Percentiles rank a stretch among this genome's conserved stretches.
Evolutionary conservation across 768 basidiomycete species (phyloP).

Genomic region (Suillus spraguei): DNA sequence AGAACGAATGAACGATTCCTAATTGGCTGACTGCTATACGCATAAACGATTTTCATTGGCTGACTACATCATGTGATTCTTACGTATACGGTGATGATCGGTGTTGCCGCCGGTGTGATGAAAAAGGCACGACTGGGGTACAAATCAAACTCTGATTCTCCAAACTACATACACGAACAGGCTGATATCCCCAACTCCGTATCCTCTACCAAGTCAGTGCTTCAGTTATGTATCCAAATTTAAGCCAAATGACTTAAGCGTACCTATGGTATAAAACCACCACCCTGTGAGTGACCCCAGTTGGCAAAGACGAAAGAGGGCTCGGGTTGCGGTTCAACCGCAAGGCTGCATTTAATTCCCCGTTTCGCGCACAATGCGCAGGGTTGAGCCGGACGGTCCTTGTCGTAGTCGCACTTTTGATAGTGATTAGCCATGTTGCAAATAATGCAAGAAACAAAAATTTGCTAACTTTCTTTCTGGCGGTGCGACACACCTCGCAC

Average conservation of each 20-base stretch:
- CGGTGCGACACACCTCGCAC: constrained; percentile 1
- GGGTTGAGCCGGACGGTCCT: constrained; percentile 15
- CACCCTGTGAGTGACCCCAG: not conserved
- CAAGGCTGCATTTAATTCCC: constrained; percentile 17
- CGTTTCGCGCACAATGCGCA: constrained; percentile 26
- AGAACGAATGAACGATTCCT: not conserved
- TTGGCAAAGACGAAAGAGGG: not conserved
- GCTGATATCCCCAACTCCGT: not conserved
- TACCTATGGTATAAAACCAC: not conserved
- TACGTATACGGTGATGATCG: constrained; percentile 4
- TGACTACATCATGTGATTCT: not conserved
- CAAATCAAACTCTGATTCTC: constrained; percentile 7
- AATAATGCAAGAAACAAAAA: not conserved
- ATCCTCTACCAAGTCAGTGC: not conserved
- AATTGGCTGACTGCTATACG: constrained; percentile 1
- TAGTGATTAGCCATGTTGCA: not conserved
- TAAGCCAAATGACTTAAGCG: not conserved
- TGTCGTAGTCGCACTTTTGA: constrained; percentile 18
- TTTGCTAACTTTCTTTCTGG: not conserved
- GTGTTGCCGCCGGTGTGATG: constrained; percentile 4
- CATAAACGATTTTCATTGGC: too few species aligned
- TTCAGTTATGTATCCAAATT: not conserved
- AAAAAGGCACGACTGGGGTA: constrained; percentile 3
- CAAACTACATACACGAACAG: constrained; percentile 5
- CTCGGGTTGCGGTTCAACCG: constrained; percentile 12